Evolutionary conservation across 2,329 filamentous ascomycete species (phyloP).

Genomic region (Alternaria hordeiaustralica): DNA sequence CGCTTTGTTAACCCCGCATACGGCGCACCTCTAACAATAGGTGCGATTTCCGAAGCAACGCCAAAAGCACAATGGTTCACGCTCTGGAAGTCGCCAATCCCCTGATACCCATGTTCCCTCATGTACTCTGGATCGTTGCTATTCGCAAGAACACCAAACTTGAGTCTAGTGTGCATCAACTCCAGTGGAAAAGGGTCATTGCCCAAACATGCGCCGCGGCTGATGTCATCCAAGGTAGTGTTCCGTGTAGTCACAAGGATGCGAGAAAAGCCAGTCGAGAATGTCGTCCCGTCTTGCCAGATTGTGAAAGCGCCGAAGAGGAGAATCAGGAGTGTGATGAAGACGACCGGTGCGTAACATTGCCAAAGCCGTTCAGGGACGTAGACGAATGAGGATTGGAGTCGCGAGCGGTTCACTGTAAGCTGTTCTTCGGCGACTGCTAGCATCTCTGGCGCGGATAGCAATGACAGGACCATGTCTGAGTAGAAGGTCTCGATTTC

Average conservation of each 20-base stretch:
- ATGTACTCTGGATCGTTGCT: slow-evolving; percentile 32
- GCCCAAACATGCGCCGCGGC: slow-evolving; percentile 50
- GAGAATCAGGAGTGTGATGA: slow-evolving; percentile 35
- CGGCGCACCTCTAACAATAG: slow-evolving; percentile 26
- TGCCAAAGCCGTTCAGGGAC: slow-evolving; percentile 38
- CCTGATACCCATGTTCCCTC: slow-evolving; percentile 24
- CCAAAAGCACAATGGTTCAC: slow-evolving; percentile 42
- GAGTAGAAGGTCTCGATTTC: slow-evolving; percentile 41
- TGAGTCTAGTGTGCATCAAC: slow-evolving; percentile 44
- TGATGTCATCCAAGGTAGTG: slow-evolving; percentile 45
- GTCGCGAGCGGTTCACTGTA: slow-evolving; percentile 28
- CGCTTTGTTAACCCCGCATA: slow-evolving; percentile 29
- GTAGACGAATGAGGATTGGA: slow-evolving; percentile 43
- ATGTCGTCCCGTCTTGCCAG: slow-evolving; percentile 44
- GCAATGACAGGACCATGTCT: slow-evolving; percentile 44
- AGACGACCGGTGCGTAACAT: slow-evolving; percentile 44
- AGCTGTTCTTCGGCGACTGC: slow-evolving; percentile 21
- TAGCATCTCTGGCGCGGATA: slow-evolving; percentile 44
- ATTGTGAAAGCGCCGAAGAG: slow-evolving; percentile 38
- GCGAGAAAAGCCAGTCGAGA: slow-evolving; percentile 43
- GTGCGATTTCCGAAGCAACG: slow-evolving; percentile 34
- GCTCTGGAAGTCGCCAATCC: slow-evolving; percentile 19
- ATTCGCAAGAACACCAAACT: slow-evolving; percentile 48
- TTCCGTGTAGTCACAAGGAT: slow-evolving; percentile 47
- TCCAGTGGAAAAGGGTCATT: slow-evolving; percentile 50